Percentiles rank a stretch among this genome's conserved stretches.
phyloP scores from a whole-genome alignment of 2,329 filamentous ascomycete genomes.

The Fusarium tjaetaba region DNA sequence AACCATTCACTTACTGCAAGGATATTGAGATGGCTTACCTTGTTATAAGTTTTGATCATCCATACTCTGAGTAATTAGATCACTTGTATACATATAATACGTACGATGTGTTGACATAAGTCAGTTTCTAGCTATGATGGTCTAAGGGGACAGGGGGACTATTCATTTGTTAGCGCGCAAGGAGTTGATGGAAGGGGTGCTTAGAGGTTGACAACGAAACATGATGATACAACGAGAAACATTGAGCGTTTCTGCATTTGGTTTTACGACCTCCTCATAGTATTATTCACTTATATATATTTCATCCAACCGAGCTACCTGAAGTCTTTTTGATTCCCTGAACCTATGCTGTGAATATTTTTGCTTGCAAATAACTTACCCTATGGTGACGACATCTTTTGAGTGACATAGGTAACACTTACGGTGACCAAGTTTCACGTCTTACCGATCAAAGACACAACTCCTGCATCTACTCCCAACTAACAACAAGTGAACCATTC shows the following conservation, averaged over 20 bases:
- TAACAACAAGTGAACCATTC: not conserved
- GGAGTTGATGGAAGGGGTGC: not conserved
- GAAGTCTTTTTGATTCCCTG: not conserved
- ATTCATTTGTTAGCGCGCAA: not conserved
- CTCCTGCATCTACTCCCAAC: not conserved
- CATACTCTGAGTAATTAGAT: not conserved
- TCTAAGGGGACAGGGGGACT: too few relatives aligned
- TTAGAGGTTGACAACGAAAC: not conserved
- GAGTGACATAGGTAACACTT: not conserved
- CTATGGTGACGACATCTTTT: slow-evolving; percentile 32
- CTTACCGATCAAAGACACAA: not conserved
- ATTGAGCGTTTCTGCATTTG: not conserved
- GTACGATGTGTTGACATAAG: not conserved
- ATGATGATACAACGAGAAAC: not conserved
- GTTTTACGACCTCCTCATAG: not conserved
- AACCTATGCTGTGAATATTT: too few relatives aligned
- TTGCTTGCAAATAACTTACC: not conserved
- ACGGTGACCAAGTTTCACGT: slow-evolving; percentile 14
- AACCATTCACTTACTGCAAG: not conserved
- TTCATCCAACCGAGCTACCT: not conserved
- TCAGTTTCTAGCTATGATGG: not conserved
- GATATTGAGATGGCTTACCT: not conserved
- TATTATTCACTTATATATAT: not conserved
- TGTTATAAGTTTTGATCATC: not conserved
- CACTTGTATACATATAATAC: not conserved